Evolutionary conservation across 805 yeast genomes (phyloP), one percentile per base, ranked within the genome.

Genomic region (Kuraishia capsulata): DNA sequence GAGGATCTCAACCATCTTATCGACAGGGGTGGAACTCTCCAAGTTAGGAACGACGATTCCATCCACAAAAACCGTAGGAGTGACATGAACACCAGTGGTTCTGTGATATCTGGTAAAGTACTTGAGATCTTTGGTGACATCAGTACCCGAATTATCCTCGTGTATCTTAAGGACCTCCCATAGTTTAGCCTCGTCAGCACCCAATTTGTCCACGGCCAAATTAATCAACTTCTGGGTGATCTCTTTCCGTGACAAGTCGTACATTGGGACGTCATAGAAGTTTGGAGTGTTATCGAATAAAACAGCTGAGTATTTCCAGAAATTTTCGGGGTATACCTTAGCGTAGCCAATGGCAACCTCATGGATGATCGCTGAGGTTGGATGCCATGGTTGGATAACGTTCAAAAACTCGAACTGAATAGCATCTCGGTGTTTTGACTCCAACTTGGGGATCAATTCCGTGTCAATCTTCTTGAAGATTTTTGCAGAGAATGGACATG

Each of bases 381-480:
- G 80, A 55, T 87, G 96, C 95, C 95, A 87, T 46, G 94, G 92
- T 62, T 87, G 96, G n/a, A 82, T 67, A 30, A 80, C 87, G 51
- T 84, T 81, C 44, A 78, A 70, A 56, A 81, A 75, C 9, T 77
- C 72, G 43, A 84, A 69, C 46, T 75, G 73, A 48, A 80, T 73
- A 42, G 70, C 55, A 41, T 66, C 67, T 1, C 78, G 71, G 37
- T 64, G 59, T 39, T 65, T 59, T 23, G 56, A 44, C 36, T 69
- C 64, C 35, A 79, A 57, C 21, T 52, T 44, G 16, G 87, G 88
- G 30, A 77, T 65, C 5, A 82, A 64, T 26, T 67, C 66, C 5
- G 61, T 54, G 43, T 67, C 64, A 41, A 85, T 53, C 39, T 77
- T 78, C 39, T 64, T 58, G 64, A 71, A 86, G 36, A 83, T 47